Evolutionary conservation across 2,329 filamentous ascomycete species (phyloP), one percentile per base, ranked within the genome.

Genomic region (Sporothrix globosa): DNA sequence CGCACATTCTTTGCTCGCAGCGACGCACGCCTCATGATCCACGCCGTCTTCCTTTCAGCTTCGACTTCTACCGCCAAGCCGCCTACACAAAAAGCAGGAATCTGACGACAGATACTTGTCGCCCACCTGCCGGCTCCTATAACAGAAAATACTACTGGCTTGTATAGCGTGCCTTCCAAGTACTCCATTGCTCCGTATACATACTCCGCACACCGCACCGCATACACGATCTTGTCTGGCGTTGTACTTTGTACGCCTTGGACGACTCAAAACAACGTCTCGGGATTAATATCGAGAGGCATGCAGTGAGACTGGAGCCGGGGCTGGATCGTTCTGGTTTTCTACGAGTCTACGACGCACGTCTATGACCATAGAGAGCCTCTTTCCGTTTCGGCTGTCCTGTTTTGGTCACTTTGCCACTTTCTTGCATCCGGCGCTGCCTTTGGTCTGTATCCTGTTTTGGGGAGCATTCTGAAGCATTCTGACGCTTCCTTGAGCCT

Each of bases 241-340:
- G 39, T 56, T 41, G 30, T 30, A 61, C 53, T 61, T 19, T 34
- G 44, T 50, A 58, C 48, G 53, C 60, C 39, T 54, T 14, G 60
- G 5, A 69, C 50, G 52, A 27, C 21, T 30, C 9, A 46, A 44
- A 69, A 67, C 67, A 67, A 60, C 30, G 19, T 48, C 67, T 71
- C 69, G 69, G 70, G 50, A 61, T 65, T 56, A 53, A 72, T 72
- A 71, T 68, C 70, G 67, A 67, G 19, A 48, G 69, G 68, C 69
- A 72, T 73, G 72, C 72, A 70, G 69, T 72, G 71, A 72, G 67
- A 73, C 71, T 66, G 71, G 69, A 69, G 54, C 50, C 52, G 24
- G 52, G 44, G 34, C 60, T 44, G 69, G 39, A 71, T 63, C 44
- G 30, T 67, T 70, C 21, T 63, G 58, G 39, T 27, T 63, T 46